Evolutionary conservation across 345 rosid genomes (phyloP), one percentile per base, ranked within the genome.

Genomic region (Syzygium aqueum): DNA sequence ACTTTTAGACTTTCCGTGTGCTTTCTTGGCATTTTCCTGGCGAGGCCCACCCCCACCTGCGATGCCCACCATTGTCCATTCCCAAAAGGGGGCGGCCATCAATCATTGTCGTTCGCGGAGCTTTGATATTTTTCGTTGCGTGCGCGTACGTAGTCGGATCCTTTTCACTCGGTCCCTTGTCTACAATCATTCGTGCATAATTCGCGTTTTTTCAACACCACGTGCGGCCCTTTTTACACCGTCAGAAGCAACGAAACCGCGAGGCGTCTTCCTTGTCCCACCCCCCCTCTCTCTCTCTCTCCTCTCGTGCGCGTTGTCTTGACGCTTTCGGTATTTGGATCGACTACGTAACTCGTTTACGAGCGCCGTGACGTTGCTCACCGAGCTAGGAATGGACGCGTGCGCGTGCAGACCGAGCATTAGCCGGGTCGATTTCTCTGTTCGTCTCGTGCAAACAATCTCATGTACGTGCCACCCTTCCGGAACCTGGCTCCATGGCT

Each of bases 401-500:
- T 3, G 8, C 1, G 46, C 2, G 10, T 9, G 59, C 46, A 43
- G 59, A 54, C 22, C 22, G 3, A 21, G 59, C 25, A 21, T 21
- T 54, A 8, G 21, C 10, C 59, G 1, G 59, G 25, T 7, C 4
- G 25, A 54, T 54, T 7, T 21, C 59, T 21, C 21, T 23, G 11
- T 21, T 21, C 25, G 7, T 21, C 25, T 54, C 4, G 11, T 33
- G 25, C 21, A 19, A 73, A 37, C 23, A 5, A 73, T 73, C 25
- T 37, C 27, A 40, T 19, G 4, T 37, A 8, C 23, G 6, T 17
- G 37, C 14, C 14, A 19, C 27, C 2, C 6, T 16, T 21, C 7
- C 1, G 21, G 6, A 3, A 25, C 37, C 14, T 9, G 7, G 1
- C 13, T 67, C 3, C 3, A 17, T 11, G 17, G 3, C n/a, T 8